Conservation (phyloP, 768 basidiomycete species). For the Serpula lacrymans region DNA sequence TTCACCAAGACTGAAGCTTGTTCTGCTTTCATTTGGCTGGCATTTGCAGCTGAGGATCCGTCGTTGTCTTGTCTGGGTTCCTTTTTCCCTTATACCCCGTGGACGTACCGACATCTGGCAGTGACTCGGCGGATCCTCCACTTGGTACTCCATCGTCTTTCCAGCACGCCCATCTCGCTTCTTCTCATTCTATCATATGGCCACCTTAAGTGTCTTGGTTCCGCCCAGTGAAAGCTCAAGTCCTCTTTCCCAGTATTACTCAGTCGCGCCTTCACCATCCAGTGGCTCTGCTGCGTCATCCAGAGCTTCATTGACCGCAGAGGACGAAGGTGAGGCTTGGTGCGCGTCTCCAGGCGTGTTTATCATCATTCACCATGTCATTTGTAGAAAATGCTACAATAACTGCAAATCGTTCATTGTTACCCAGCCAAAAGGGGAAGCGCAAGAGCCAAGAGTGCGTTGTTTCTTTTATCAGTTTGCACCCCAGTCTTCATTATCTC, state of each 20-base stretch:
- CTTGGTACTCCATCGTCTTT: no score
- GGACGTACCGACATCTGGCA: slow-evolving; percentile 38
- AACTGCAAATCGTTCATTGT: slow-evolving; percentile 47
- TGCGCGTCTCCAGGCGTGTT: no score
- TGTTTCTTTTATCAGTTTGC: slow-evolving; percentile 12
- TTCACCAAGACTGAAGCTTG: not conserved
- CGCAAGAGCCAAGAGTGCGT: slow-evolving; percentile 70
- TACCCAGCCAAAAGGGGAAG: slow-evolving; percentile 44
- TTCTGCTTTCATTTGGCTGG: not conserved
- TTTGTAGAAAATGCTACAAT: slow-evolving; percentile 69
- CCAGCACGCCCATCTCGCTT: no score
- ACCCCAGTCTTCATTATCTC: slow-evolving; percentile 9
- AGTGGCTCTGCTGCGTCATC: slow-evolving; percentile 57
- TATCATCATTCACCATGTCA: slow-evolving; percentile 21
- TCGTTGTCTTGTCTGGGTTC: slow-evolving; percentile 43
- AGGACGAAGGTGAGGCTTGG: slow-evolving; percentile 58
- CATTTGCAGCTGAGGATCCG: slow-evolving; percentile 37
- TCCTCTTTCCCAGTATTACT: slow-evolving; percentile 30
- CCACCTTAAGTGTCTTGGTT: not conserved
- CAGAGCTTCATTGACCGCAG: slow-evolving; percentile 47
- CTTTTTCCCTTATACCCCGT: slow-evolving; percentile 39
- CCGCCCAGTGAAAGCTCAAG: slow-evolving; percentile 15
- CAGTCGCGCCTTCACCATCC: slow-evolving; percentile 49
- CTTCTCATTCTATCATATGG: slow-evolving; percentile 8
- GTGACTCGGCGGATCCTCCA: slow-evolving; percentile 55